Conservation (phyloP, 345 rosid genomes). For the Salix koriyanagi region DNA sequence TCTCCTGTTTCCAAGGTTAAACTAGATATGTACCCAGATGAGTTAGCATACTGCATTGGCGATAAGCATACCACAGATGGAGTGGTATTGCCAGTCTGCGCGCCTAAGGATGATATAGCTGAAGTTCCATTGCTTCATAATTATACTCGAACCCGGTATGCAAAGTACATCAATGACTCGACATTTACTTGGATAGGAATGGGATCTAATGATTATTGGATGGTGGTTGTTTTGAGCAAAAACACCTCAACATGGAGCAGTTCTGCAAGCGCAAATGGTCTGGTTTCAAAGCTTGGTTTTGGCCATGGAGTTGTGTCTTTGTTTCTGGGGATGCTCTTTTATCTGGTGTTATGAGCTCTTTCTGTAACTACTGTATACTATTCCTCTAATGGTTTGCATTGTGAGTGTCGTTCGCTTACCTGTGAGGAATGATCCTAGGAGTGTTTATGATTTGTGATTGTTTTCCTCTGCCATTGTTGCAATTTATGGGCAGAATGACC, state of each 20-base stretch:
- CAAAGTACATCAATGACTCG: slow-evolving; percentile 52
- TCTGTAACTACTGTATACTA: no score
- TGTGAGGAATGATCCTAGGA: no score
- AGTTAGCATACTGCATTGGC: not conserved
- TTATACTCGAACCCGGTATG: slow-evolving; percentile 52
- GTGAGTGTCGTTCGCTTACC: no score
- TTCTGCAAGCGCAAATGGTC: slow-evolving; percentile 29
- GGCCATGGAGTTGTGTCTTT: not conserved
- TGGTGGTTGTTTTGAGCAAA: slow-evolving; percentile 55
- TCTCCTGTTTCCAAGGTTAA: not conserved
- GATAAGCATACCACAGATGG: not conserved
- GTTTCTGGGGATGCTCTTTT: slow-evolving; percentile 15
- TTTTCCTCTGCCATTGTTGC: no score
- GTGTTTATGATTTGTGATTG: no score
- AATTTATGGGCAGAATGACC: no score
- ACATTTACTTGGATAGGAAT: slow-evolving; percentile 51
- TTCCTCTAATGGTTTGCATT: no score
- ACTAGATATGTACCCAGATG: not conserved
- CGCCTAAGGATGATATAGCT: not conserved
- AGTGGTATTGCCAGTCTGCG: not conserved
- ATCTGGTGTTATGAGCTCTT: not conserved
- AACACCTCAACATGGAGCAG: slow-evolving; percentile 39
- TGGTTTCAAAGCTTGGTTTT: slow-evolving; percentile 9
- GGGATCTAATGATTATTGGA: slow-evolving; percentile 68
- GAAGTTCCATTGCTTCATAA: slow-evolving; percentile 16